Evolutionary conservation across 1,284 basidiomycete species (phyloP).

Genomic region (Phlebopus sp.): DNA sequence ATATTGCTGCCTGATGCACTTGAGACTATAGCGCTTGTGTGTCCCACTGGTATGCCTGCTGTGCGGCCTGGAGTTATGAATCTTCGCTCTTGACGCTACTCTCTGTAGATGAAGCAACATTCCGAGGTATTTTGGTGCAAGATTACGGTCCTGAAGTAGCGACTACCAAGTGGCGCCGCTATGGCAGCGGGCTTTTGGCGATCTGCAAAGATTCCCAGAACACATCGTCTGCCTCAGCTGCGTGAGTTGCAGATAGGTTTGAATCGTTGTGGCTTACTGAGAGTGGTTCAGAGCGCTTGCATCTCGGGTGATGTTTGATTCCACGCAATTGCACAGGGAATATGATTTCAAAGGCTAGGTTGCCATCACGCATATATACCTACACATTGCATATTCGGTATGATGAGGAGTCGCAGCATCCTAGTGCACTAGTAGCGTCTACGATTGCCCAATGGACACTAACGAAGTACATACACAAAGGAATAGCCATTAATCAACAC

Average conservation of each 20-base stretch:
- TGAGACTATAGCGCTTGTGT: constrained; percentile 19
- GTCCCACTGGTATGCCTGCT: constrained; percentile 18
- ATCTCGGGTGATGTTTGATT: constrained; percentile 16
- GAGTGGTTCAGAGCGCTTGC: background rate
- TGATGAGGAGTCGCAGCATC: no score
- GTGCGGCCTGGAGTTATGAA: background rate
- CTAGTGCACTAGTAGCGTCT: no score
- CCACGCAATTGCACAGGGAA: constrained; percentile 15
- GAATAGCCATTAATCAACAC: no score
- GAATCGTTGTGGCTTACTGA: background rate
- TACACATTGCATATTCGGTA: no score
- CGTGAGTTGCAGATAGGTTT: constrained; percentile 18
- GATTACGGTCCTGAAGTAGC: constrained; percentile 16
- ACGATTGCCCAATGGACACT: no score
- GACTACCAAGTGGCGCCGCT: constrained; percentile 20
- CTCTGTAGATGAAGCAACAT: constrained; percentile 12
- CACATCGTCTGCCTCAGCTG: background rate
- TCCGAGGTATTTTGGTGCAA: constrained; percentile 19
- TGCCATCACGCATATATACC: background rate
- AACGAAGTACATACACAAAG: no score
- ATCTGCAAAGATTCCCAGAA: constrained; percentile 11
- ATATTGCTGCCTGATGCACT: constrained; percentile 28
- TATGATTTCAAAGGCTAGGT: constrained; percentile 25
- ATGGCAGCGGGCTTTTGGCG: constrained; percentile 19
- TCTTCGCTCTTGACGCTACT: background rate